Base-by-base conservation (phyloP, 164 flowering plant species). In the Brasenia schreberi region DNA sequence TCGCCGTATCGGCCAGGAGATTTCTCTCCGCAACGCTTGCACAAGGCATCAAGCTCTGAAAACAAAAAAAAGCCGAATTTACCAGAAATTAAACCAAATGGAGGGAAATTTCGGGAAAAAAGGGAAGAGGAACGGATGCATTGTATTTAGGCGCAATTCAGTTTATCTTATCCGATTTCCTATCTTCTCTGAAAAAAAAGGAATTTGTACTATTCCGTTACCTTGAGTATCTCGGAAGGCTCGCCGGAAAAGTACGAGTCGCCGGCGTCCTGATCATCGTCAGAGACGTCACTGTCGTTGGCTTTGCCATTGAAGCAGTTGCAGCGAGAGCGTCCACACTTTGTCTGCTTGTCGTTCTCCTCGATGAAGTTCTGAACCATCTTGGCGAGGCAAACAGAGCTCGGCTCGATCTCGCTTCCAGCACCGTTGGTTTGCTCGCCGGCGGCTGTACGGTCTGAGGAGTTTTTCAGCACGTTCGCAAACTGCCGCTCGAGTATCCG, bases 281-380 rank as follows among this genome's bases (percentile, higher is more conserved):
- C 93, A 62, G 92, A 85, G 53, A 7, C 14, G 14, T 45, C 53
- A 73, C 85, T 84, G 1, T 82, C 85, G 69, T 85, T 85, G 79
- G 89, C 53, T 73, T 84, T 84, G 1, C 83, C 85, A 70, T 85
- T 85, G 79, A 92, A 89, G 83, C 97, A 92, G 69, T 86, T 87
- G 82, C 94, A 86, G 62, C 94, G 89, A 65, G 77, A 83, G 23
- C 89, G 80, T 52, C 88, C 86, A n/a, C 84, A 82, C 73, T 78
- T 81, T 6, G 68, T 82, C 62, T 71, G 87, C 75, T 81, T 85
- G 70, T 87, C 93, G 74, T 72, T 80, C 59, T 88, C 95, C 66
- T 88, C 91, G 5, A 88, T 84, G 80, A 83, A 92, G 63, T 71
- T 87, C 80, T 86, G 89, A 9, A 92, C 98, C 92, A 89, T 82